A percentile compares a stretch with the other conserved stretches of the same genome.
phyloP scores from a whole-genome alignment of 202 grass and related monocot species.

The Schoenoplectus triqueter region DNA sequence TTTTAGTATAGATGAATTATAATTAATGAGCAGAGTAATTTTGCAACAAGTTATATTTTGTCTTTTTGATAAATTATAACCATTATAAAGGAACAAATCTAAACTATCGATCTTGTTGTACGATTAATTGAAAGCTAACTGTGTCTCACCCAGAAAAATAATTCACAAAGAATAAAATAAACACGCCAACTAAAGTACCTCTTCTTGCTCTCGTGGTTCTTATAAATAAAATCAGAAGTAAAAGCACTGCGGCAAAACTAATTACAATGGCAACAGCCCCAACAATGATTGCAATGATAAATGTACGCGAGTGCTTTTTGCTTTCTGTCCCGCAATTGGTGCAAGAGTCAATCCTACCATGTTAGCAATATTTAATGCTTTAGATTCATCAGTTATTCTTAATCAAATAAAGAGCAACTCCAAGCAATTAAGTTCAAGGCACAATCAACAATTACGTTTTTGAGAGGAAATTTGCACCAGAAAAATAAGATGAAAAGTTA shows the following conservation, averaged over 20 bases:
- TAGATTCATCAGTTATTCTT: background rate
- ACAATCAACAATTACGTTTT: background rate
- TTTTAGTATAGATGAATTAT: background rate
- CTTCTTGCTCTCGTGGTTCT: background rate
- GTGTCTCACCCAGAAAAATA: background rate
- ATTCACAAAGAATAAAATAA: background rate
- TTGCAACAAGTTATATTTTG: background rate
- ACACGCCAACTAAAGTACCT: background rate
- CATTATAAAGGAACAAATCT: background rate
- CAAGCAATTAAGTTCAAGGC: background rate
- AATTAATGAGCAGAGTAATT: background rate
- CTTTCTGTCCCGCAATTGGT: background rate
- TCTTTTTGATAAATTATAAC: background rate
- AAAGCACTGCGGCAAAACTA: background rate
- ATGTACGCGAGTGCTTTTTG: background rate
- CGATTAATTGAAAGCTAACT: no score
- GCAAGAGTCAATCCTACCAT: constrained; percentile 22
- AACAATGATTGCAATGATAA: constrained; percentile 15
- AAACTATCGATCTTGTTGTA: background rate
- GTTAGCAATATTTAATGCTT: background rate
- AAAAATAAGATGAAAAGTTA: background rate
- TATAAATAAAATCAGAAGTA: background rate
- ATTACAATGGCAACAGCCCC: constrained; percentile 14
- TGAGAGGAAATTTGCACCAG: background rate
- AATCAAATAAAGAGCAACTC: background rate